Percentiles rank a stretch among this genome's conserved stretches.
phyloP scores from a whole-genome alignment of 345 rosid species.

The Camelina neglecta region DNA sequence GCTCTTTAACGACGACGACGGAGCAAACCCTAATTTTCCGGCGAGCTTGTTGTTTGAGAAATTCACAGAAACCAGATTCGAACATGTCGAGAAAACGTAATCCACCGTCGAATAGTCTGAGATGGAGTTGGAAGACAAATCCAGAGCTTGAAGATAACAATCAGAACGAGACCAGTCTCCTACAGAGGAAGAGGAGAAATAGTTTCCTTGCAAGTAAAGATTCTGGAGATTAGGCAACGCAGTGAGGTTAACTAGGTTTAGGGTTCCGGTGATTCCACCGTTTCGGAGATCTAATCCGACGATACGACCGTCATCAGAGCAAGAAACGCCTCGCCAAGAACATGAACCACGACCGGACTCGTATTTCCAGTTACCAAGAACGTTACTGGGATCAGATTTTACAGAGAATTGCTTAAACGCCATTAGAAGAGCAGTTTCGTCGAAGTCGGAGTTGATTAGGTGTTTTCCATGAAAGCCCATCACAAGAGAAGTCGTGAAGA shows the following conservation, averaged over 20 bases:
- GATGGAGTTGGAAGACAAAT: constrained; percentile 70
- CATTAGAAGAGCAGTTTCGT: constrained; percentile 54
- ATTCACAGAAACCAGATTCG: constrained; percentile 66
- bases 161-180: constrained; percentile 49
- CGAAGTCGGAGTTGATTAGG: constrained; percentile 2
- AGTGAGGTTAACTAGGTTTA: constrained; percentile 60
- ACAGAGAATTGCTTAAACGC: constrained; percentile 72
- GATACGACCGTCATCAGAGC: constrained; percentile 59
- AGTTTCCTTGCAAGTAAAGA: constrained; percentile 59
- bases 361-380: constrained; percentile 60
- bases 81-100: constrained; percentile 58
- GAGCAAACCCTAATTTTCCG: constrained; percentile 53
- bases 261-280: constrained; percentile 56
- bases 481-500: neutral
- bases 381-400: constrained; percentile 60
- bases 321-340: constrained; percentile 75
- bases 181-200: constrained; percentile 50
- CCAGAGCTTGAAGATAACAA: constrained; percentile 63
- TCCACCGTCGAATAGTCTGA: constrained; percentile 55
- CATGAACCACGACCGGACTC: constrained; percentile 51
- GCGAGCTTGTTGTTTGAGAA: constrained; percentile 66
- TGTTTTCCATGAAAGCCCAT: constrained; percentile 13
- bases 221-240: constrained; percentile 58
- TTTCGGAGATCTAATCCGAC: constrained; percentile 57
- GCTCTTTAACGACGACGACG: constrained; percentile 51